These are phyloP conservation scores for Cetradonia linearis DNA, from an alignment of 495 filamentous ascomycete species.

Conservation along the genomic window DNA sequence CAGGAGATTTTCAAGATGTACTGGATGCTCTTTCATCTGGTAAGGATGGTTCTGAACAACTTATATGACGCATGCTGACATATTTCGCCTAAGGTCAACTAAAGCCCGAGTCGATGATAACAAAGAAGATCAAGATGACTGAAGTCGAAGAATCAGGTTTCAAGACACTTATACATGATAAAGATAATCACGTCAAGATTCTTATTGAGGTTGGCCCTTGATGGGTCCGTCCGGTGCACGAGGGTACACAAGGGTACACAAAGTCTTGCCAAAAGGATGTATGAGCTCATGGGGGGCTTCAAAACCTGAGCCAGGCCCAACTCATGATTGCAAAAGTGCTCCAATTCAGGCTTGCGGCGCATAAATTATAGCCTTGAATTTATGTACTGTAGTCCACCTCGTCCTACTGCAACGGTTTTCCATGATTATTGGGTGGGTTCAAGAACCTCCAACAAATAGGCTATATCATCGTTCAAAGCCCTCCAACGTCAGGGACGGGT, in stretches of 20 bases:
- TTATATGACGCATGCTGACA: background rate
- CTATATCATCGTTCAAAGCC: background rate
- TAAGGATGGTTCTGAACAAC: conserved; percentile 18
- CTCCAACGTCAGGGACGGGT: background rate
- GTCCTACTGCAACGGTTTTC: background rate
- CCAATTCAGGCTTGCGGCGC: background rate
- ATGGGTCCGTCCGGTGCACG: background rate
- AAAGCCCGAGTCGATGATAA: conserved; percentile 51
- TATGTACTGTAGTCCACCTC: background rate
- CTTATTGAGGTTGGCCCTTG: conserved; percentile 32
- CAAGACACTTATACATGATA: conserved; percentile 44
- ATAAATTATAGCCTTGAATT: background rate
- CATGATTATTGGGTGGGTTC: background rate
- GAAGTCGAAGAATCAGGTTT: conserved; percentile 50
- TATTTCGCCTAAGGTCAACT: conserved; percentile 33
- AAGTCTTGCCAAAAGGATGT: background rate
- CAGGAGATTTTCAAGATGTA: conserved; percentile 45
- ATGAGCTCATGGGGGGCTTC: background rate
- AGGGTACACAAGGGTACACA: background rate
- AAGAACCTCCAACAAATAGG: background rate
- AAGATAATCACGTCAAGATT: conserved; percentile 47
- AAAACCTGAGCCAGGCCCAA: background rate
- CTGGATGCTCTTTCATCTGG: conserved; percentile 42
- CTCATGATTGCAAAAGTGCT: background rate
- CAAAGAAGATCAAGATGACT: conserved; percentile 40